Evolutionary conservation across 345 rosid species (phyloP).

Genomic region (Lagerstroemia speciosa): DNA sequence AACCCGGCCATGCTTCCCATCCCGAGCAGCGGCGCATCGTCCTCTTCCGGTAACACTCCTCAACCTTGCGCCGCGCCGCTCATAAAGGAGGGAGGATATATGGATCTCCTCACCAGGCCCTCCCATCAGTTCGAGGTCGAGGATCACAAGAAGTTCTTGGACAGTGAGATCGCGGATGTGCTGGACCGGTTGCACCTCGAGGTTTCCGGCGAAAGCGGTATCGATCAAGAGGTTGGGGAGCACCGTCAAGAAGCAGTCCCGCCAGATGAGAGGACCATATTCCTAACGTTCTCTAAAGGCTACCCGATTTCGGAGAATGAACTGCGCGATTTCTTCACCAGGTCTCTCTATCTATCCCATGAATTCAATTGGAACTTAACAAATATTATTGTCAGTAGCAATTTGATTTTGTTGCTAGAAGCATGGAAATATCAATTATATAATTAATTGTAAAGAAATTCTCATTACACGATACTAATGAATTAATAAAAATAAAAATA

Average conservation of each 20-base stretch:
- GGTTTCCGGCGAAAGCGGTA: neutral
- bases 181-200: conserved; percentile 1
- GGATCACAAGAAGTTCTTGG: conserved; percentile 1
- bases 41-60: neutral
- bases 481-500: no score
- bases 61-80: neutral
- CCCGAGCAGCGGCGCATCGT: neutral
- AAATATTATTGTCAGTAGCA: neutral
- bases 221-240: neutral
- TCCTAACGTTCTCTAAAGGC: conserved; percentile 73
- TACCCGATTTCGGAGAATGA: conserved; percentile 51
- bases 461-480: no score
- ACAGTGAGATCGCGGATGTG: conserved; percentile 10
- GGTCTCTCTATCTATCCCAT: conserved; percentile 20
- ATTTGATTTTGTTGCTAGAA: no score
- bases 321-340: conserved; percentile 40
- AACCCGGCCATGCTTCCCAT: neutral
- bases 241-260: conserved; percentile 10
- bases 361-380: neutral
- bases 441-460: no score
- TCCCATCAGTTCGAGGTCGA: neutral
- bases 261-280: conserved; percentile 43
- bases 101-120: conserved; percentile 8
- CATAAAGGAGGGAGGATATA: conserved; percentile 8
- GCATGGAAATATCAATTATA: no score